Conservation (phyloP, 1,284 basidiomycete species). For the Filobasidium uniguttulatum region DNA sequence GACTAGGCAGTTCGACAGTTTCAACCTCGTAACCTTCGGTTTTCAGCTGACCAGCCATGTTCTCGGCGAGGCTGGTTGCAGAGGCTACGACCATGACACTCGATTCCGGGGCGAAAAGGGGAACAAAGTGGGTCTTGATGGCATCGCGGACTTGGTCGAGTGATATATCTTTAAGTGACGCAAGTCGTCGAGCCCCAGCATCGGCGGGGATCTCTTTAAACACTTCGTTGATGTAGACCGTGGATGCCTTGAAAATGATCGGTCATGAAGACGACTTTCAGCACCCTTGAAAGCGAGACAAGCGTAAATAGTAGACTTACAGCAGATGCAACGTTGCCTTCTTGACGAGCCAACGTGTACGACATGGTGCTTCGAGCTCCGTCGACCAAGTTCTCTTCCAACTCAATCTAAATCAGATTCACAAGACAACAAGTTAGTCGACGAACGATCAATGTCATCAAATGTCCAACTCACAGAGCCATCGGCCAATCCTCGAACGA, state of each 20-base stretch:
- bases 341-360: conserved; percentile 61
- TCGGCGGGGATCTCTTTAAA: conserved; percentile 64
- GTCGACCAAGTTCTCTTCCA: conserved; percentile 74
- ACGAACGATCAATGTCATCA: background rate
- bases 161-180: conserved; percentile 58
- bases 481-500: conserved; percentile 61
- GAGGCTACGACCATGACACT: conserved; percentile 74
- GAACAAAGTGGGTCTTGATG: conserved; percentile 65
- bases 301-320: conserved; percentile 39
- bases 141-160: conserved; percentile 58
- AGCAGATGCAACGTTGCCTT: conserved; percentile 71
- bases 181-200: conserved; percentile 58
- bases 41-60: conserved; percentile 53
- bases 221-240: conserved; percentile 74
- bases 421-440: background rate
- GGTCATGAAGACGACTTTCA: too few relatives aligned
- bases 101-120: conserved; percentile 64
- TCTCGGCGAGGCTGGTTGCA: conserved; percentile 62
- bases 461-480: conserved; percentile 52
- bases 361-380: conserved; percentile 86
- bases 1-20: conserved; percentile 42
- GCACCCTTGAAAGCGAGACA: background rate
- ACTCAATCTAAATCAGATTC: conserved; percentile 47
- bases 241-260: conserved; percentile 45
- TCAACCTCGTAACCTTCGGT: conserved; percentile 66